Evolutionary conservation across 768 basidiomycete species (phyloP).

Genomic region (Leucocoprinus leucothites): DNA sequence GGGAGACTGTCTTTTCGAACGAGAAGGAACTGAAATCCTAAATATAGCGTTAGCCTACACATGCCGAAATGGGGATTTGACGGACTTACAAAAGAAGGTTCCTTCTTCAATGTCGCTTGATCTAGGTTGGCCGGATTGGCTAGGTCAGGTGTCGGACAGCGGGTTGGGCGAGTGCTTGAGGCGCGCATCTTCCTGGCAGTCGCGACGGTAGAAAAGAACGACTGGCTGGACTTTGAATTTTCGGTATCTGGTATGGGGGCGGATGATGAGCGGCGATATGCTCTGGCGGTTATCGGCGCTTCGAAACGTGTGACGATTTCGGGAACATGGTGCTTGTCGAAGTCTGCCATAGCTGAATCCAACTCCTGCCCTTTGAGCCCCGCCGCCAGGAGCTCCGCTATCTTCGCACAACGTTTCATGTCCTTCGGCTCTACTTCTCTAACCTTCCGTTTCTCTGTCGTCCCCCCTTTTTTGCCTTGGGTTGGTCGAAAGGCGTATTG

Average conservation of each 20-base stretch:
- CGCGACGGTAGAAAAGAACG: conserved; percentile 27
- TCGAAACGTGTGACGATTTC: conserved; percentile 75
- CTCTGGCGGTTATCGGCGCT: conserved; percentile 70
- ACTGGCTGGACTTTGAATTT: conserved; percentile 25
- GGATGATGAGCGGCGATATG: conserved; percentile 68
- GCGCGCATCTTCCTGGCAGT: conserved; percentile 27
- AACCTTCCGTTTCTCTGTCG: conserved; percentile 55
- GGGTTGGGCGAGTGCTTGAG: conserved; percentile 37
- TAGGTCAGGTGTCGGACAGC: conserved; percentile 22
- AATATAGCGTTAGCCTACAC: neutral
- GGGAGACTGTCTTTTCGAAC: conserved; percentile 36
- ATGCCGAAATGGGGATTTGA: conserved; percentile 8
- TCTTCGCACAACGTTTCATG: conserved; percentile 61
- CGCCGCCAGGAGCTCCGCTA: conserved; percentile 60
- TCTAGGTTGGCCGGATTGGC: conserved; percentile 22
- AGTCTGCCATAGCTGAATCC: conserved; percentile 55
- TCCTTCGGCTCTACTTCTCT: conserved; percentile 69
- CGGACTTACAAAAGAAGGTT: conserved; percentile 50
- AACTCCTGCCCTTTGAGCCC: conserved; percentile 61
- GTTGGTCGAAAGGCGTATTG: conserved; percentile 78
- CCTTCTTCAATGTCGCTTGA: conserved; percentile 32
- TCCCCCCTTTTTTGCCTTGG: conserved; percentile 47
- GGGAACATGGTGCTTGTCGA: conserved; percentile 55
- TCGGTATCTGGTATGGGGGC: conserved; percentile 45
- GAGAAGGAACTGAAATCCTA: conserved; percentile 46